Base-by-base conservation (phyloP, 495 filamentous ascomycete species). In the Chlorociboria aeruginascens region DNA sequence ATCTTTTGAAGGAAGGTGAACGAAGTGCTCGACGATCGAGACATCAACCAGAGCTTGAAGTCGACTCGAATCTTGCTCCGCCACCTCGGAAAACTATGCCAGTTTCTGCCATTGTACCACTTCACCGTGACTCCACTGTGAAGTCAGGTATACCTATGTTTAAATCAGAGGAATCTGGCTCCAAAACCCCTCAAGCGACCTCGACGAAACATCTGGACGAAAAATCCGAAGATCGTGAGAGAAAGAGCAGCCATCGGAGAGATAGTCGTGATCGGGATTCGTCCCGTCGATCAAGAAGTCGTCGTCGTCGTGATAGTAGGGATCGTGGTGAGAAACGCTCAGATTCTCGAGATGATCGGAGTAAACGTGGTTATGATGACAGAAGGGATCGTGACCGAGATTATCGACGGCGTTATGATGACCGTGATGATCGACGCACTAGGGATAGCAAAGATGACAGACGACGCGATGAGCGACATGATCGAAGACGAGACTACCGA, bases 1-100 rank as follows among this genome's bases (percentile, higher is more conserved):
- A 78, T 47, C 64, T 78, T 11, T 54, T 78, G 32, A 65, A 72
- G 29, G 74, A 78, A 53, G 72, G 73, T 51, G 73, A 74, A 43
- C 66, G 63, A 6, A 57, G 63, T 33, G 50, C 61, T 11, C 55
- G 61, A 9, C 72, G 70, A 45, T 64, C 68, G 37, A 47, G 58
- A 49, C 52, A 61, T 54, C 48, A 52, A 40, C 25, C 56, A n/a
- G 74, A 75, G 45, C 60, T 70, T 32, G 74, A 78, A 52, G 61
- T 78, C 16, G 74, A 78, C 38, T 63, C 67, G 38, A 67, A 66
- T 8, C 63, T 78, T 25, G 68, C 67, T 2, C 74, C 74, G 1
- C 74, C 74, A 6, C 74, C 74, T 2, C 64, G 72, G 53, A 68
- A 69, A 51, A 51, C 58, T 0, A 69, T 64, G 52, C 70, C 74